Conservation (phyloP, 2,329 filamentous ascomycete genomes). For the Leptosphaerulina australis region DNA sequence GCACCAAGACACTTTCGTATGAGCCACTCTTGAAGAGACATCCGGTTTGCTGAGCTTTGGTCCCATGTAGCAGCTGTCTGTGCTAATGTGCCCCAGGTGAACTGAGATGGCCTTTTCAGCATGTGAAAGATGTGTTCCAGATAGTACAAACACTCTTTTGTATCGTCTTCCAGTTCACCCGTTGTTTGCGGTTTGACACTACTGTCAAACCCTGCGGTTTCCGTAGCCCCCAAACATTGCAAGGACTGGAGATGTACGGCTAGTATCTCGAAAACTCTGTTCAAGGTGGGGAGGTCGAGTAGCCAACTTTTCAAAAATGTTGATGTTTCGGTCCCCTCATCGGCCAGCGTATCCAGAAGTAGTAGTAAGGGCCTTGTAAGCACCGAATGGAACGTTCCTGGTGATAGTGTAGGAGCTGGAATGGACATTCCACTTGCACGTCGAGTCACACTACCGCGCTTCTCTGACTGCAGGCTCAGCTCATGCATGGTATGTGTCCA, state of each 20-base stretch:
- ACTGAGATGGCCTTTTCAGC: slow-evolving; percentile 69
- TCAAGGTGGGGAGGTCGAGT: slow-evolving; percentile 63
- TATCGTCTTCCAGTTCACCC: slow-evolving; percentile 60
- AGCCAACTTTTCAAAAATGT: slow-evolving; percentile 84
- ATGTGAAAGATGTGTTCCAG: slow-evolving; percentile 76
- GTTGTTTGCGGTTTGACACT: background rate
- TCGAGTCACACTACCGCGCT: slow-evolving; percentile 36
- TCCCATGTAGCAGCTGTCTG: slow-evolving; percentile 62
- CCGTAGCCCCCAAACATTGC: slow-evolving; percentile 31
- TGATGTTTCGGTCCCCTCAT: slow-evolving; percentile 74
- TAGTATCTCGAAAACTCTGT: slow-evolving; percentile 53
- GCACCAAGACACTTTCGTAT: slow-evolving; percentile 69
- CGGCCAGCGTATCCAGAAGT: slow-evolving; percentile 76
- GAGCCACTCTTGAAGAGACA: slow-evolving; percentile 69
- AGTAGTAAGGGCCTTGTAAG: slow-evolving; percentile 81
- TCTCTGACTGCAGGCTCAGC: slow-evolving; percentile 45
- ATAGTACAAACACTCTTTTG: slow-evolving; percentile 79
- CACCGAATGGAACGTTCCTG: slow-evolving; percentile 71
- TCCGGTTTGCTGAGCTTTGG: slow-evolving; percentile 55
- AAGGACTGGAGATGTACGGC: slow-evolving; percentile 41
- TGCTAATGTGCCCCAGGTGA: slow-evolving; percentile 73
- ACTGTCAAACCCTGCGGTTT: slow-evolving; percentile 25
- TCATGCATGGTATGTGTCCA: slow-evolving; percentile 75
- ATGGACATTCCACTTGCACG: slow-evolving; percentile 39
- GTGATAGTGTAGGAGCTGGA: slow-evolving; percentile 32